A percentile compares a stretch with the other conserved stretches of the same genome.
phyloP scores from a whole-genome alignment of 2,329 filamentous ascomycete genomes.

The Clarireedia homoeocarpa region DNA sequence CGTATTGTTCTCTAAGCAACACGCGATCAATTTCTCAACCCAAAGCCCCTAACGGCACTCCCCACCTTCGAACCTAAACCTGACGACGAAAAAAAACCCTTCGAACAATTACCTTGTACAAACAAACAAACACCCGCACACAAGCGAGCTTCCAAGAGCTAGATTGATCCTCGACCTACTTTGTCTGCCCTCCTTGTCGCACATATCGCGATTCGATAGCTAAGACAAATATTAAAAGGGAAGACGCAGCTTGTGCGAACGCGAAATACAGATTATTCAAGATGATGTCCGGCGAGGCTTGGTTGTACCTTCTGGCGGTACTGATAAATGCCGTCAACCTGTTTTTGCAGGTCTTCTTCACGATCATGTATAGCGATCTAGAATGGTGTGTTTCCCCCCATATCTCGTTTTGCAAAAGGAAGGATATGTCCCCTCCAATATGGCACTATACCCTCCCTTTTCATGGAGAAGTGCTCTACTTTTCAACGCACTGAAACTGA shows the following conservation, averaged over 20 bases:
- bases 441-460: not conserved
- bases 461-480: not conserved
- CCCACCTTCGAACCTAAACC: constrained; percentile 8
- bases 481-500: not conserved
- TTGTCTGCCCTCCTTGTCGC: not conserved
- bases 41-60: not conserved
- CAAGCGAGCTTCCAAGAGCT: constrained; percentile 6
- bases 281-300: constrained; percentile 93
- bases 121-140: not conserved
- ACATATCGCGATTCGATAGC: not conserved
- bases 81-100: constrained; percentile 6
- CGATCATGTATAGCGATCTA: constrained; percentile 99
- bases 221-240: not conserved
- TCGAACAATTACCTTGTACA: not conserved
- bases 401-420: no score
- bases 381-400: constrained; percentile 70
- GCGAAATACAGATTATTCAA: constrained; percentile 15
- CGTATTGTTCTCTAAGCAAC: not conserved
- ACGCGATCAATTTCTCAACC: not conserved
- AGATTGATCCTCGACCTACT: not conserved
- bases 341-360: constrained; percentile 99
- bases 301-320: constrained; percentile 95
- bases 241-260: constrained; percentile 7
- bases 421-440: not conserved
- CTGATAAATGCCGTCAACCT: constrained; percentile 99